Base-by-base conservation (phyloP, 2,329 filamentous ascomycete species). In the Paraphoma chrysanthemicola region DNA sequence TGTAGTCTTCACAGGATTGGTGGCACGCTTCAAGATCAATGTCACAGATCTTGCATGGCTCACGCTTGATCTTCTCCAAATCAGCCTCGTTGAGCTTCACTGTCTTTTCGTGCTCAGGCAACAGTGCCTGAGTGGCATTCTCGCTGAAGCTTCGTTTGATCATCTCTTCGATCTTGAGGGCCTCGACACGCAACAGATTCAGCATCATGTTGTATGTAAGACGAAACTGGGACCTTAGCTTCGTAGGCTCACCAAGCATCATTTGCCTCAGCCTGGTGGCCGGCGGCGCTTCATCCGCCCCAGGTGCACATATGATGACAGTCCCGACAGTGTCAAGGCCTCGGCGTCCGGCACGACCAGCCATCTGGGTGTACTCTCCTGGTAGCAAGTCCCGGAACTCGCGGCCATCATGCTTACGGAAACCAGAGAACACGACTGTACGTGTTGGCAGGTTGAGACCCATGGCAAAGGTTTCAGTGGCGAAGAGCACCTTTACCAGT, bases 171-270 rank as follows among this genome's bases (percentile, higher is more conserved):
- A 99, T 98, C 80, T 97, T 98, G 63, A 99, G 80, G 2, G 95
- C 95, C 77, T 99, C 95, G 2, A 99, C 95, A 36, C 95, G 90
- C 47, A 99, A 83, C 31, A 99, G 82, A 71, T 98, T 99, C 30
- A 99, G 82, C 58, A 99, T 99, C 95, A 99, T 99, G 79, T 98
- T 99, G 82, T 99, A 99, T 0, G 96, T 99, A 46, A 99, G 83
- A 58, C 95, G 88, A 82, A 99, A 99, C 72, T 99, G 95, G 6
- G 94, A 98, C 45, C 93, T 88, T 47, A 99, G 85, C 79, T 98
- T 98, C 28, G 93, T 97, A 31, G 95, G 94, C 69, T 97, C 91
- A 51, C 95, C 95, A 4, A 98, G 84, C 62, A 99, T 97, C 92
- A 99, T 98, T 71, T 92, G 91, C 56, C 92, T 87, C 52, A 99